A percentile compares a stretch with the other conserved stretches of the same genome.
These are phyloP conservation scores for Aegilops tauschii DNA, from an alignment of 176 grass and related monocot genomes.

Conservation along the genomic window DNA sequence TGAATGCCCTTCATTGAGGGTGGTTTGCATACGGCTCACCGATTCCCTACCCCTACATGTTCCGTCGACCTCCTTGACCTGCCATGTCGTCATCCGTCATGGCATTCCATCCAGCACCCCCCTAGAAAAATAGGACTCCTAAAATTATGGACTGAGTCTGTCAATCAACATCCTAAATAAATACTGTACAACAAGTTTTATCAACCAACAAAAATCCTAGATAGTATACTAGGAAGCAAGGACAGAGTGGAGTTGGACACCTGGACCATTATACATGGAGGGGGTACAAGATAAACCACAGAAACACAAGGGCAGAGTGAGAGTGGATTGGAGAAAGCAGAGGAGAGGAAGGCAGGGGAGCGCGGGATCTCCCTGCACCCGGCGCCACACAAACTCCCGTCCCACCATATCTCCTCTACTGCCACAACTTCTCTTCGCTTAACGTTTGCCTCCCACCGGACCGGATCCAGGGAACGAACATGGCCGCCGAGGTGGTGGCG, in stretches of 20 bases:
- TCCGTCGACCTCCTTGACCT: too few relatives aligned
- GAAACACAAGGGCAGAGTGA: neutral
- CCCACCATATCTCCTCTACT: neutral
- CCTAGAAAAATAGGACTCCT: too few relatives aligned
- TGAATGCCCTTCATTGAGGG: too few relatives aligned
- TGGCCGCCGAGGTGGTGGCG: conserved; percentile 44
- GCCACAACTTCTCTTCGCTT: neutral
- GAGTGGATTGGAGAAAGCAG: neutral
- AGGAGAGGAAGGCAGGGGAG: neutral
- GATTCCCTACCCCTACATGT: too few relatives aligned
- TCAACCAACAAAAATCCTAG: neutral
- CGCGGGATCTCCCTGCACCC: neutral
- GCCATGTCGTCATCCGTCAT: too few relatives aligned
- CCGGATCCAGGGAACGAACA: neutral
- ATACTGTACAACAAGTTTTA: too few relatives aligned
- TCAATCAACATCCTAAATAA: too few relatives aligned
- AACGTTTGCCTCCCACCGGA: neutral
- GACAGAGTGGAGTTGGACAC: neutral
- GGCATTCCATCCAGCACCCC: too few relatives aligned
- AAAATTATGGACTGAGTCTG: too few relatives aligned
- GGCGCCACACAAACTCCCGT: neutral
- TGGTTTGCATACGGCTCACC: too few relatives aligned
- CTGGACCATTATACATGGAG: neutral
- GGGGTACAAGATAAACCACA: neutral
- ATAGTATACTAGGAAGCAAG: neutral